Percentiles rank a stretch among this genome's conserved stretches.
phyloP scores from a whole-genome alignment of 2,329 filamentous ascomycete species.

The Huntiella savannae region DNA sequence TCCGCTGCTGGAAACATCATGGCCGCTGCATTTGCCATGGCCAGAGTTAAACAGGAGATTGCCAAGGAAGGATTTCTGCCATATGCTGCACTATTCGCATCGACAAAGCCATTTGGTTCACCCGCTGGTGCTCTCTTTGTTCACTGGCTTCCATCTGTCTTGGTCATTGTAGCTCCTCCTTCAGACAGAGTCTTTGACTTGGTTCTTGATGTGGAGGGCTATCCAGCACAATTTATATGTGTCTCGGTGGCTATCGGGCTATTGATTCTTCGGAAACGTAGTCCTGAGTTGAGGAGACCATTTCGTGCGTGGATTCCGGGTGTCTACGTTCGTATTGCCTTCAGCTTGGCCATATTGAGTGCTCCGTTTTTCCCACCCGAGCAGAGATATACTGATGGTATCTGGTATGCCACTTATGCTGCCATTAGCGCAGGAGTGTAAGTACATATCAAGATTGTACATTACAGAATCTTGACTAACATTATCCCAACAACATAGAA shows the following conservation, averaged over 20 bases:
- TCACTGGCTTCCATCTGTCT: conserved; percentile 47
- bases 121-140: conserved; percentile 49
- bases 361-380: conserved; percentile 44
- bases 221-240: conserved; percentile 41
- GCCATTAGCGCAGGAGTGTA: conserved; percentile 33
- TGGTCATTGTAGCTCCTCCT: conserved; percentile 47
- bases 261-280: conserved; percentile 37
- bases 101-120: conserved; percentile 45
- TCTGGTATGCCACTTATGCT: conserved; percentile 36
- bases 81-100: conserved; percentile 39
- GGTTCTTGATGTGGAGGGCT: conserved; percentile 53
- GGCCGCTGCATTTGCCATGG: conserved; percentile 50
- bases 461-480: neutral
- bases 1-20: conserved; percentile 55
- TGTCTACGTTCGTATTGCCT: conserved; percentile 32
- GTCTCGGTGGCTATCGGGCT: conserved; percentile 39
- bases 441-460: conserved; percentile 16
- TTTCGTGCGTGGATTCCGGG: conserved; percentile 47
- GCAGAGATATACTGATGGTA: conserved; percentile 23
- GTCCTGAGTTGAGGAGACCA: conserved; percentile 40
- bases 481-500: conserved; percentile 19
- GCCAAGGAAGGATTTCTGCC: conserved; percentile 53
- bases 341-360: conserved; percentile 35
- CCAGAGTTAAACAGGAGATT: conserved; percentile 53
- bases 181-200: conserved; percentile 51